phyloP scores from a whole-genome alignment of 495 filamentous ascomycete species.

The Xylaria bambusicola region DNA sequence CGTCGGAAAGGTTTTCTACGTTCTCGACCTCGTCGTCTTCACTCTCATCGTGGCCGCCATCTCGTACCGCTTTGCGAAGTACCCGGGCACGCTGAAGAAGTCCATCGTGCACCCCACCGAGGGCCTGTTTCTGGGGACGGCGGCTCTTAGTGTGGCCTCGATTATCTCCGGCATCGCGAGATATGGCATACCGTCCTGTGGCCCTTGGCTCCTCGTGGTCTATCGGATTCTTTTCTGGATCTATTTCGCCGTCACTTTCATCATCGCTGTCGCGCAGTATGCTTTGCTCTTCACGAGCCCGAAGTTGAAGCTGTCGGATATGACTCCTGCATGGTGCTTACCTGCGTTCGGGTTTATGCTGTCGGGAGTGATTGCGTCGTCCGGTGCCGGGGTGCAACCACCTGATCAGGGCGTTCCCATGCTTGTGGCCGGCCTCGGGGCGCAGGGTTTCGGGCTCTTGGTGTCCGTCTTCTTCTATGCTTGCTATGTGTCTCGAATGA shows the following conservation, averaged over 20 bases:
- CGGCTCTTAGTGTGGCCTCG: constrained; percentile 64
- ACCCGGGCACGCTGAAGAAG: constrained; percentile 50
- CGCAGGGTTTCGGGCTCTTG: constrained; percentile 54
- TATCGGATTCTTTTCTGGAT: constrained; percentile 54
- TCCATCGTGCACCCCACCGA: constrained; percentile 65
- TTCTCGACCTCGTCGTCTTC: constrained; percentile 65
- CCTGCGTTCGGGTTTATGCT: constrained; percentile 46
- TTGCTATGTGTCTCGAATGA: constrained; percentile 59
- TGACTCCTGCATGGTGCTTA: constrained; percentile 59
- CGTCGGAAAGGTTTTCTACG: constrained; percentile 62
- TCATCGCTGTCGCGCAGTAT: constrained; percentile 52
- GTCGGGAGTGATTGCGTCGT: constrained; percentile 51
- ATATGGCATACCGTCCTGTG: constrained; percentile 55
- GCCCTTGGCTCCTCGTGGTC: constrained; percentile 41
- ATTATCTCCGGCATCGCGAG: constrained; percentile 60
- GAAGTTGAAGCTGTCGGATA: constrained; percentile 37
- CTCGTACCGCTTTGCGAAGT: constrained; percentile 57
- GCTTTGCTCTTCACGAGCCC: constrained; percentile 51
- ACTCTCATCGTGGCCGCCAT: constrained; percentile 53
- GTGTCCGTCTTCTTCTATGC: constrained; percentile 56
- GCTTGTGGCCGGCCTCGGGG: constrained; percentile 50
- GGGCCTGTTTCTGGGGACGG: constrained; percentile 67
- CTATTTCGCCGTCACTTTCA: constrained; percentile 47
- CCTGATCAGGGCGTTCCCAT: constrained; percentile 43
- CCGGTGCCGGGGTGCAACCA: constrained; percentile 46